Percentiles rank a stretch among this genome's conserved stretches.
Evolutionary conservation across 371 early-diverging fungal species (phyloP).

Genomic region (Nosema bombycis): DNA sequence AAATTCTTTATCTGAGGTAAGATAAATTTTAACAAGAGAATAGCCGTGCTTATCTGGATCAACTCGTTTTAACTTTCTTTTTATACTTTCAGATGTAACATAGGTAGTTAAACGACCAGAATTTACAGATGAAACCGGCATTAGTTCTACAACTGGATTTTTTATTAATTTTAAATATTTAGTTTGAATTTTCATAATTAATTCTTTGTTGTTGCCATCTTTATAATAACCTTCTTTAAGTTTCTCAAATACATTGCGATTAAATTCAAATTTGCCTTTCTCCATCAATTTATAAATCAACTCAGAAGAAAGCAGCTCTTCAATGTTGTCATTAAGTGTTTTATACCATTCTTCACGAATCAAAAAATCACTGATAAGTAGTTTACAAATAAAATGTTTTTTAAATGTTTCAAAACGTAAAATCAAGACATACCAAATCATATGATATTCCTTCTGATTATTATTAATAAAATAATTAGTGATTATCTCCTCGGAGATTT

Average conservation of each 20-base stretch:
- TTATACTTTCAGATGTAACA: too few relatives aligned
- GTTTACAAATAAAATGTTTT: constrained; percentile 22
- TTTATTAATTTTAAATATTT: too few relatives aligned
- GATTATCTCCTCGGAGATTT: neutral
- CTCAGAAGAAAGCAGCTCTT: neutral
- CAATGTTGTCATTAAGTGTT: neutral
- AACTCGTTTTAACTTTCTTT: too few relatives aligned
- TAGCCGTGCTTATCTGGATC: too few relatives aligned
- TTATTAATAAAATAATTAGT: constrained; percentile 3
- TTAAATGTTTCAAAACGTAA: neutral
- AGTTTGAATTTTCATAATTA: constrained; percentile 21
- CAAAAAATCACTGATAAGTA: neutral
- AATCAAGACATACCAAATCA: neutral
- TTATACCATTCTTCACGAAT: constrained; percentile 11
- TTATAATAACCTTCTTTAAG: constrained; percentile 14
- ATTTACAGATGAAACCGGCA: too few relatives aligned
- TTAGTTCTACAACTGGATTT: too few relatives aligned
- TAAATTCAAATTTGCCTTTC: neutral
- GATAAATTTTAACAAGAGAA: too few relatives aligned
- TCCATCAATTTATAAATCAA: constrained; percentile 4
- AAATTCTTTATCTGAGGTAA: too few relatives aligned
- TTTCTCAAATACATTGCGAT: constrained; percentile 8
- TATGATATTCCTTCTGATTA: neutral
- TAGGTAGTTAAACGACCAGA: too few relatives aligned
- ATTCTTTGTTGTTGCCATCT: constrained; percentile 1